These are phyloP conservation scores for Daldinia caldariorum DNA, from an alignment of 495 filamentous ascomycete genomes.

Conservation along the genomic window DNA sequence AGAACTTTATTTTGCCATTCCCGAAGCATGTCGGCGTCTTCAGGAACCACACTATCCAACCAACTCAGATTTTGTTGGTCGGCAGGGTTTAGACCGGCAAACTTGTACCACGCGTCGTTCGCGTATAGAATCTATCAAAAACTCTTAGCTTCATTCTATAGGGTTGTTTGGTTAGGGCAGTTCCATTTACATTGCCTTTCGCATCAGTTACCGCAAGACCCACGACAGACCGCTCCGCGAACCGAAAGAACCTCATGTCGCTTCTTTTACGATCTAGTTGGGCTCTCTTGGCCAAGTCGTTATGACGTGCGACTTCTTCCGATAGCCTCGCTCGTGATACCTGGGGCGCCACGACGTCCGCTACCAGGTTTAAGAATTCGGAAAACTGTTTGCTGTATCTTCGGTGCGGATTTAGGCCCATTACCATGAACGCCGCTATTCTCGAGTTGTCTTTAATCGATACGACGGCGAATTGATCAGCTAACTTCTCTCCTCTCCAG, in stretches of 20 bases:
- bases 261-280: conserved; percentile 34
- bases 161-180: not conserved
- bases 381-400: conserved; percentile 53
- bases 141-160: not conserved
- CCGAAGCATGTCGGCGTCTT: conserved; percentile 33
- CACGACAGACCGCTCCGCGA: conserved; percentile 40
- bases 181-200: conserved; percentile 27
- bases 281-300: conserved; percentile 34
- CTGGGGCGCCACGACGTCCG: conserved; percentile 26
- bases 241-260: conserved; percentile 40
- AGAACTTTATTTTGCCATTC: conserved; percentile 37
- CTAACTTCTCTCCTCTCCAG: conserved; percentile 50
- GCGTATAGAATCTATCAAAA: conserved; percentile 31
- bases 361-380: conserved; percentile 36
- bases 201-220: conserved; percentile 34
- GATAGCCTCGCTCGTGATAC: conserved; percentile 33
- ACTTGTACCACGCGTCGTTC: conserved; percentile 42
- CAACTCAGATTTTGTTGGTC: conserved; percentile 28
- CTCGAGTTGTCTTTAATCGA: conserved; percentile 49
- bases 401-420: conserved; percentile 57
- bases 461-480: conserved; percentile 48
- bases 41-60: conserved; percentile 36
- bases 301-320: conserved; percentile 37
- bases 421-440: conserved; percentile 55
- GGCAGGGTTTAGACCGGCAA: conserved; percentile 28